These are phyloP conservation scores for Angomonas ambiguus DNA, from an alignment of 208 protist species.

Conservation along the genomic window DNA sequence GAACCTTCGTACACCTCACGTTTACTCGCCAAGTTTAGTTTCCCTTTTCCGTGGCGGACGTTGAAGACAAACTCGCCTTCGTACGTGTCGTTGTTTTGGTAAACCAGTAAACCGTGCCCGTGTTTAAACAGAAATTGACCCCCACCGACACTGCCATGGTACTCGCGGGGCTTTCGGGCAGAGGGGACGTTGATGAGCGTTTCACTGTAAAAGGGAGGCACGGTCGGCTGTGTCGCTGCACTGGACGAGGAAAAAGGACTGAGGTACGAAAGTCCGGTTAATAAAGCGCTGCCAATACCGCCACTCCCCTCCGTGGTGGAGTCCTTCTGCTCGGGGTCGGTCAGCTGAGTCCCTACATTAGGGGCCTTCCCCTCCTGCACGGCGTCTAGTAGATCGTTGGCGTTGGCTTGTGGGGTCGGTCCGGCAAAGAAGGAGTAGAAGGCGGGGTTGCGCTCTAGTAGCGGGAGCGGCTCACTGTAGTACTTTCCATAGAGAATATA, in stretches of 20 bases:
- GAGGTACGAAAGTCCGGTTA: slow-evolving; percentile 62
- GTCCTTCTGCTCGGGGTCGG: background rate
- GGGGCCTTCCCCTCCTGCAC: background rate
- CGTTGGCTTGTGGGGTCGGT: slow-evolving; percentile 14
- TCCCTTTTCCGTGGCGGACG: background rate
- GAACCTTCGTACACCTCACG: slow-evolving; percentile 82
- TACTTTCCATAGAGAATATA: slow-evolving; percentile 28
- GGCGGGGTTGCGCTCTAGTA: background rate
- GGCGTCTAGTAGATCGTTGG: background rate
- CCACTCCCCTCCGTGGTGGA: background rate
- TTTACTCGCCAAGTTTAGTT: slow-evolving; percentile 22
- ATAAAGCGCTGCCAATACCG: background rate
- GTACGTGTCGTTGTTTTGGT: slow-evolving; percentile 16
- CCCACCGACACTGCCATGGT: slow-evolving; percentile 64
- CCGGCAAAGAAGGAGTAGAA: slow-evolving; percentile 15
- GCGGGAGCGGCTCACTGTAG: slow-evolving; percentile 17
- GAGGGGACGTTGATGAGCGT: slow-evolving; percentile 1
- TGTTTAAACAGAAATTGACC: slow-evolving; percentile 34
- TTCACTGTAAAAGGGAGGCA: background rate
- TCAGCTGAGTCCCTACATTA: background rate
- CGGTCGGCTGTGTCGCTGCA: background rate
- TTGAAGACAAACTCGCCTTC: slow-evolving; percentile 11
- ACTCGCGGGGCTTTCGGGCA: slow-evolving; percentile 29
- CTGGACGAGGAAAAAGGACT: slow-evolving; percentile 61
- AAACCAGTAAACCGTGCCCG: slow-evolving; percentile 60